These are phyloP conservation scores for Ziziphus jujuba DNA, from an alignment of 306 rosid genomes.

Conservation along the genomic window DNA sequence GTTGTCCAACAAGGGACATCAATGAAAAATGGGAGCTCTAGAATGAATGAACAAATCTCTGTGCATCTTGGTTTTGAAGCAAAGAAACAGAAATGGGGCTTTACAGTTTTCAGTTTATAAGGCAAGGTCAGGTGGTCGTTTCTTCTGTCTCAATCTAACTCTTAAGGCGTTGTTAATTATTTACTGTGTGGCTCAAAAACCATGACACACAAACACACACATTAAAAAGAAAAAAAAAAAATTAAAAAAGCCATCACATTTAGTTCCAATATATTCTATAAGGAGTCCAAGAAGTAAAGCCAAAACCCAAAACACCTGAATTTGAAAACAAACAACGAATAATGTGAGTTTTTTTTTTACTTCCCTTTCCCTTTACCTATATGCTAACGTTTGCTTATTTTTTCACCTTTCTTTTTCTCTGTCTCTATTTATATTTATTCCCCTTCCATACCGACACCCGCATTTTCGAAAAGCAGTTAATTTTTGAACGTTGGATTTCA, in stretches of 20 bases:
- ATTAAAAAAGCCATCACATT: not conserved
- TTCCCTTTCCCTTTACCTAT: too few species aligned
- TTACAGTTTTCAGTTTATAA: not conserved
- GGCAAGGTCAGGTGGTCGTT: not conserved
- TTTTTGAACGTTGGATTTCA: not conserved
- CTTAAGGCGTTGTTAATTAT: not conserved
- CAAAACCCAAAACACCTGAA: constrained; percentile 15
- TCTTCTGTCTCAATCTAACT: constrained; percentile 16
- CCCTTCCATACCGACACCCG: not conserved
- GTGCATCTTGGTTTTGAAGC: constrained; percentile 40
- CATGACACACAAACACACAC: too few species aligned
- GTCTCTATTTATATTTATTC: not conserved
- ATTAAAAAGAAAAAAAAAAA: too few species aligned
- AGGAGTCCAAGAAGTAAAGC: not conserved
- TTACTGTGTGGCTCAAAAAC: constrained; percentile 5
- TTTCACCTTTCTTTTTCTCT: not conserved
- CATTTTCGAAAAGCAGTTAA: not conserved
- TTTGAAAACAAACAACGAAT: constrained; percentile 20
- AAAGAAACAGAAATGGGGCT: constrained; percentile 22
- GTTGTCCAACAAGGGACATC: not conserved
- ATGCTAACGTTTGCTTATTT: not conserved
- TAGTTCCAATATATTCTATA: too few species aligned
- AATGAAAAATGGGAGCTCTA: too few species aligned
- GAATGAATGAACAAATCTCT: not conserved
- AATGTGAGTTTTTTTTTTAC: not conserved